Percentiles rank a stretch among this genome's conserved stretches.
These are phyloP conservation scores for Eragrostis curvula DNA, from an alignment of 176 grass and related monocot species.

Conservation along the genomic window DNA sequence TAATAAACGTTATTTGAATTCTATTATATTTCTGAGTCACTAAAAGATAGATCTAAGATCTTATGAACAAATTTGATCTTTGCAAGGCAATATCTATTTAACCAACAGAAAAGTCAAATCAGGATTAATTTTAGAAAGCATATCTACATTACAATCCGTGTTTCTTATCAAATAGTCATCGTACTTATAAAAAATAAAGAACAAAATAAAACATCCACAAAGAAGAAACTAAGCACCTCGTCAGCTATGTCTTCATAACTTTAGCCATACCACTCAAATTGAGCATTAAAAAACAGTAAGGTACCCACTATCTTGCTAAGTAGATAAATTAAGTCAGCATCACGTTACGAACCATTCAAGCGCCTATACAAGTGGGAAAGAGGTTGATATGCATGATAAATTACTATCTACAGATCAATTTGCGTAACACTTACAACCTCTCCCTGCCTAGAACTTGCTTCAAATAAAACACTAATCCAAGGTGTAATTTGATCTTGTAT, in stretches of 20 bases:
- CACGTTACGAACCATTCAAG: not conserved
- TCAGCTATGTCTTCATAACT: not conserved
- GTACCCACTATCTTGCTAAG: not conserved
- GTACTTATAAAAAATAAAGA: not conserved
- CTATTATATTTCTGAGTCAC: not conserved
- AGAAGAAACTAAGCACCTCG: not conserved
- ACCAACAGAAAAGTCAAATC: not conserved
- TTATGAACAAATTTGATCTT: not conserved
- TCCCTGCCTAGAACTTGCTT: not conserved
- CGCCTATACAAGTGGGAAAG: not conserved
- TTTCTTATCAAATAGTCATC: not conserved
- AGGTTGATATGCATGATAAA: not conserved
- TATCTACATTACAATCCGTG: not conserved
- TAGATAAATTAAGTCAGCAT: conserved; percentile 1
- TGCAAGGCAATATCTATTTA: conserved; percentile 6
- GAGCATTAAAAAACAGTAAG: not conserved
- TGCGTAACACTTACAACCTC: not conserved
- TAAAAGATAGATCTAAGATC: not conserved
- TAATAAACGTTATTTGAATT: not conserved
- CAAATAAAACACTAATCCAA: not conserved
- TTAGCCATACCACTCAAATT: not conserved
- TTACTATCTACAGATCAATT: not conserved
- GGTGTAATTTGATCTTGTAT: not conserved
- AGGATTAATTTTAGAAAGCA: not conserved
- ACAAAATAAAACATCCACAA: not conserved